Conservation (phyloP, 495 filamentous ascomycete species). For the Thozetella sp. region DNA sequence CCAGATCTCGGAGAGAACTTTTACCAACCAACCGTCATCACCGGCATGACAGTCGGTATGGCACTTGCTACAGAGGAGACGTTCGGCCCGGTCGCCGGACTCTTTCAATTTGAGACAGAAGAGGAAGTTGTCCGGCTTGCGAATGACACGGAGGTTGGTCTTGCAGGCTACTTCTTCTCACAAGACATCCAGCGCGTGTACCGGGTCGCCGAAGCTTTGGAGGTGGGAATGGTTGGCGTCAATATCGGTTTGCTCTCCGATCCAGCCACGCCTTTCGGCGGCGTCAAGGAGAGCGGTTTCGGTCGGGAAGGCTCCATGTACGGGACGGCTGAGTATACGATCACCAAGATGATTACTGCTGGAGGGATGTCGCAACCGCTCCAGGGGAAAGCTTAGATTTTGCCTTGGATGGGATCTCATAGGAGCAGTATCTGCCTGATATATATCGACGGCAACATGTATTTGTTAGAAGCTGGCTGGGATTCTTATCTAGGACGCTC, state of each 20-base stretch:
- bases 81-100: conserved; percentile 81
- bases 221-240: conserved; percentile 89
- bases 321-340: conserved; percentile 86
- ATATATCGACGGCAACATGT: too few relatives aligned
- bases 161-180: conserved; percentile 88
- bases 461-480: too few relatives aligned
- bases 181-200: conserved; percentile 71
- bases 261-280: conserved; percentile 83
- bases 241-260: conserved; percentile 86
- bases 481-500: too few relatives aligned
- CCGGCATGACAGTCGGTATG: conserved; percentile 82
- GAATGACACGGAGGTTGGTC: conserved; percentile 74
- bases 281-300: conserved; percentile 92
- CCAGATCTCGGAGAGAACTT: conserved; percentile 72
- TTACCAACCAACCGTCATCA: conserved; percentile 80
- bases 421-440: too few relatives aligned
- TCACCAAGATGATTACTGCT: conserved; percentile 85
- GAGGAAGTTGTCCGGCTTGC: conserved; percentile 81
- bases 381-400: conserved; percentile 23
- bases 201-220: conserved; percentile 80
- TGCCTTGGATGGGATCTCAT: too few relatives aligned
- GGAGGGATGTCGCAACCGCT: conserved; percentile 72
- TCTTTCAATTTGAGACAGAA: conserved; percentile 84
- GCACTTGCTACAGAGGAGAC: conserved; percentile 79
- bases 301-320: conserved; percentile 91